A percentile compares a stretch with the other conserved stretches of the same genome.
Conservation (phyloP, 768 basidiomycete genomes). For the Tricholoma furcatifolium region DNA sequence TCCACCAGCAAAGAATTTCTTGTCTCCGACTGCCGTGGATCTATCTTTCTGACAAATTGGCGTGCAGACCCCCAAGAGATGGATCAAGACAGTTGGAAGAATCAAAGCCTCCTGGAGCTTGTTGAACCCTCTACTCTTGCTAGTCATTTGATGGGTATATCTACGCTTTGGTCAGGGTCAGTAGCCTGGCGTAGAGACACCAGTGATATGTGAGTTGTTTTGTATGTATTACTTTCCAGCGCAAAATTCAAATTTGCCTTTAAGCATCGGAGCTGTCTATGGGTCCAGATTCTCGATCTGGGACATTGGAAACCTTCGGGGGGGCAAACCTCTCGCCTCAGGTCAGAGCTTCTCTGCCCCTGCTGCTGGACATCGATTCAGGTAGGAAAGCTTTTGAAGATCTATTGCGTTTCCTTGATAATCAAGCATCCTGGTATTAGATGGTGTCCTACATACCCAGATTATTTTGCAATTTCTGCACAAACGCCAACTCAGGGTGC, state of each 20-base stretch:
- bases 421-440: conserved; percentile 32
- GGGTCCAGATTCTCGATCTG: conserved; percentile 73
- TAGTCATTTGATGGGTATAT: conserved; percentile 45
- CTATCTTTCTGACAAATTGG: conserved; percentile 82
- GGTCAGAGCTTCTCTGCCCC: conserved; percentile 64
- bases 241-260: background rate
- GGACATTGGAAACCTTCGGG: conserved; percentile 70
- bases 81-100: conserved; percentile 55
- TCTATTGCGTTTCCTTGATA: background rate
- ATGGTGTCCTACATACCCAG: conserved; percentile 76
- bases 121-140: conserved; percentile 66
- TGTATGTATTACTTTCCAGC: conserved; percentile 3
- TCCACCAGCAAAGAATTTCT: conserved; percentile 76
- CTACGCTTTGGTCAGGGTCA: conserved; percentile 51
- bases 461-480: conserved; percentile 76
- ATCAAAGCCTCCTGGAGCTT: conserved; percentile 67
- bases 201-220: conserved; percentile 60
- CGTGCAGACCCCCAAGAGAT: conserved; percentile 62
- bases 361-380: conserved; percentile 67
- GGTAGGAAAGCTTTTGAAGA: conserved; percentile 37
- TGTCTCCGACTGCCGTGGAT: conserved; percentile 72
- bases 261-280: conserved; percentile 73
- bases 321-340: conserved; percentile 68
- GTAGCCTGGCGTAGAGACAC: conserved; percentile 72
- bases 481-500: conserved; percentile 61